Evolutionary conservation across 495 filamentous ascomycete genomes (phyloP).

Genomic region (Hyaloscypha variabilis): DNA sequence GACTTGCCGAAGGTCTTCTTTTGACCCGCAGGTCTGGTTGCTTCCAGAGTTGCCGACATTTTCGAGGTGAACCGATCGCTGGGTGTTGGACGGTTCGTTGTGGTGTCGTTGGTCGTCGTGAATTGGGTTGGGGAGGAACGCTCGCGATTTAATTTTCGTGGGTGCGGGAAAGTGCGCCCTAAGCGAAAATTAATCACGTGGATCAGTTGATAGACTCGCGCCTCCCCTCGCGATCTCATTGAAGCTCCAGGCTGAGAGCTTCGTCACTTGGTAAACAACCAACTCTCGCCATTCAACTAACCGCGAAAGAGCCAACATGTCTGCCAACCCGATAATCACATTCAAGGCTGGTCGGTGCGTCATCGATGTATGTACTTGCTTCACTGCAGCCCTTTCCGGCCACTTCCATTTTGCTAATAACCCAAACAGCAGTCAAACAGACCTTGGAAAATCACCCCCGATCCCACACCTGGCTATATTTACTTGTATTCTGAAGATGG

Average conservation of each 20-base stretch:
- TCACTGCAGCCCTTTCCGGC: constrained; percentile 1
- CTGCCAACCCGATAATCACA: constrained; percentile 82
- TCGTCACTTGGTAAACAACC: constrained; percentile 10
- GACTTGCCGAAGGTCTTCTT: constrained; percentile 98
- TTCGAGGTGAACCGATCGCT: constrained; percentile 41
- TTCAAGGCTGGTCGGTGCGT: constrained; percentile 97
- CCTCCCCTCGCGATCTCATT: constrained; percentile 1
- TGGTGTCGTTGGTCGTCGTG: constrained; percentile 30
- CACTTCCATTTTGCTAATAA: constrained; percentile 33
- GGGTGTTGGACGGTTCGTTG: constrained; percentile 31
- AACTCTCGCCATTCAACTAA: constrained; percentile 9
- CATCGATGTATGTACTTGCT: constrained; percentile 60
- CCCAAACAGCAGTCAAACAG: constrained; percentile 60
- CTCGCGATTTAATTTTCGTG: constrained; percentile 19
- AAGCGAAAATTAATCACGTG: constrained; percentile 12
- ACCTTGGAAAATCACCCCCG: constrained; percentile 68
- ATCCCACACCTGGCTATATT: constrained; percentile 78
- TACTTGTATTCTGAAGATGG: constrained; percentile 95
- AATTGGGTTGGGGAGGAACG: constrained; percentile 11
- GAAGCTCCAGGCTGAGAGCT: constrained; percentile 23
- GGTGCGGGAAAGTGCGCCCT: constrained; percentile 8
- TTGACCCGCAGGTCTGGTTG: constrained; percentile 49
- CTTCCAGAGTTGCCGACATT: constrained; percentile 60
- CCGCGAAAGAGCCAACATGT: constrained; percentile 54
- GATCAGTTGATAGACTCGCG: not conserved